Base-by-base conservation (phyloP, 2,329 filamentous ascomycete species). In the Epichloe aotearoae region DNA sequence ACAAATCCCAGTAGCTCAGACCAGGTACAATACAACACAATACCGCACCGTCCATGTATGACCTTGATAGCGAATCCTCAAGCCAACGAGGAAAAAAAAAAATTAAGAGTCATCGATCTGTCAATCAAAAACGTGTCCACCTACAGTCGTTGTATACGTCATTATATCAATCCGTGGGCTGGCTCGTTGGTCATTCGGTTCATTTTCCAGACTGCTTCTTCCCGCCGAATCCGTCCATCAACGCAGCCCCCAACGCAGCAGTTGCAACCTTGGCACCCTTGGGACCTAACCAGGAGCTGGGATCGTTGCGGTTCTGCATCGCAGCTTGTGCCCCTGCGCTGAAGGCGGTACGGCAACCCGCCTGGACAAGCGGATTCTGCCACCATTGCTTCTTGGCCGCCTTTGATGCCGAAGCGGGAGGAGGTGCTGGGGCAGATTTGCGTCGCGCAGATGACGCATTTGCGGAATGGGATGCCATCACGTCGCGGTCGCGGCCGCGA, bases 201-300 rank as follows among this genome's bases (percentile, higher is more conserved):
- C 30, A 17, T 47, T 34, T 11, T 8, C 37, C 5, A 20, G 33
- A 7, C 19, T 26, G 19, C 34, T 50, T 39, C 48, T 45, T 2
- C 66, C 72, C 1, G 45, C 72, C 66, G 34, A 75, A 68, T 0
- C 72, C 70, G 52, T 75, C 73, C 39, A 74, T 67, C 17, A 75
- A 60, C 0, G 73, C 73, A 1, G 73, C 73, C 17, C 72, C 72
- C 1, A 76, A 53, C 2, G 73, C 73, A 2, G 73, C 72, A 2
- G 72, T 72, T 1, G 71, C 73, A 3, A 76, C 62, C 49, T 72
- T 72, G 43, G 70, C 70, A 5, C 72, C 73, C 55, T 76, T 76
- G 11, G 70, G 61, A 0, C 73, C 72, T 4, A 72, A 60, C 73
- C 73, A 76, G 1, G 67, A 62, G 2, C 72, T 69, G 1, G 66